These are phyloP conservation scores for Botrytis deweyae DNA, from an alignment of 2,329 filamentous ascomycete species.

Conservation along the genomic window DNA sequence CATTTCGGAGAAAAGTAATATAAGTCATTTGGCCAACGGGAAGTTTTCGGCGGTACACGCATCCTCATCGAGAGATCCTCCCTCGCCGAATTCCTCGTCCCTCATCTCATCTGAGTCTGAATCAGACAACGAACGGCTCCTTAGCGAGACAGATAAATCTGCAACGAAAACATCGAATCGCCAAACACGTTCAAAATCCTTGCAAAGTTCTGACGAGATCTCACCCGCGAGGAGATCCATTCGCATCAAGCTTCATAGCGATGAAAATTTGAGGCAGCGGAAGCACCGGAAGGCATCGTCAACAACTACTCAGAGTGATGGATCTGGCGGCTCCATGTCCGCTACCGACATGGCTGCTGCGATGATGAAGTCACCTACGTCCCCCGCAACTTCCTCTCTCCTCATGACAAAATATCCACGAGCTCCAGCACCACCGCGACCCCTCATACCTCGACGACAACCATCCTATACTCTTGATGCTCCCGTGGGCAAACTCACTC, in stretches of 20 bases:
- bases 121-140: constrained; percentile 50
- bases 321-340: constrained; percentile 37
- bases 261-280: constrained; percentile 70
- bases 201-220: constrained; percentile 60
- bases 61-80: constrained; percentile 25
- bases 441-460: constrained; percentile 83
- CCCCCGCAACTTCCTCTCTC: constrained; percentile 60
- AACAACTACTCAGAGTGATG: constrained; percentile 45
- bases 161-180: constrained; percentile 37
- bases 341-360: constrained; percentile 59
- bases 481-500: constrained; percentile 54
- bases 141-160: constrained; percentile 29
- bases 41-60: constrained; percentile 27
- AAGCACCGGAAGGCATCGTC: constrained; percentile 65
- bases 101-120: constrained; percentile 65
- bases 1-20: constrained; percentile 22
- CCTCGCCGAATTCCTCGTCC: constrained; percentile 50
- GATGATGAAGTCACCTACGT: constrained; percentile 90
- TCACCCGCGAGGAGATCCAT: constrained; percentile 75
- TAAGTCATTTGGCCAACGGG: constrained; percentile 25
- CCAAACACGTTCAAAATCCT: constrained; percentile 64
- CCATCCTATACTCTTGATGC: constrained; percentile 74
- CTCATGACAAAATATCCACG: constrained; percentile 87
- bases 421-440: constrained; percentile 82
- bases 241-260: constrained; percentile 83